These are phyloP conservation scores for Verticillium nubilum DNA, from an alignment of 2,329 filamentous ascomycete species.

Conservation along the genomic window DNA sequence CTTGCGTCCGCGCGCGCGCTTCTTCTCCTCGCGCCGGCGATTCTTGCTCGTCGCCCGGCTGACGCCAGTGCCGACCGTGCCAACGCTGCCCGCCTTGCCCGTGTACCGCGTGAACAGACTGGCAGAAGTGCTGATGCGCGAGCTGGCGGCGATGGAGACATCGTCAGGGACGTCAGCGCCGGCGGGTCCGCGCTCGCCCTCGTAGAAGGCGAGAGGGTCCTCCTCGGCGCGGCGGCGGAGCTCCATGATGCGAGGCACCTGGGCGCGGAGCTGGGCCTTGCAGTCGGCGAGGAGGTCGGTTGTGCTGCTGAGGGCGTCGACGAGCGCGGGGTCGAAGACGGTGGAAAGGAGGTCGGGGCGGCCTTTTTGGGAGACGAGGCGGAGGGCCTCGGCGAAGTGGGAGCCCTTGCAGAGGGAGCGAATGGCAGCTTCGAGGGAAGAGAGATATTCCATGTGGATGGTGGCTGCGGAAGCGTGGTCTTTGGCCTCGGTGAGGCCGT, in stretches of 20 bases:
- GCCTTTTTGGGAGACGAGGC: constrained; percentile 59
- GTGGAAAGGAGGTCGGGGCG: constrained; percentile 57
- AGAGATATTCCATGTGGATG: constrained; percentile 76
- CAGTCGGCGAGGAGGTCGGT: constrained; percentile 94
- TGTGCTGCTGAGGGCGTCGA: constrained; percentile 73
- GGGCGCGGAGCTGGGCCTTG: constrained; percentile 74
- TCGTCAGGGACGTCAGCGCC: constrained; percentile 81
- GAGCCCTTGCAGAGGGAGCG: constrained; percentile 82
- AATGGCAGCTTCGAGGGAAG: constrained; percentile 64
- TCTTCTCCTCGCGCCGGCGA: constrained; percentile 83
- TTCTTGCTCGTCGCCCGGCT: constrained; percentile 84
- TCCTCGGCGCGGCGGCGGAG: constrained; percentile 74
- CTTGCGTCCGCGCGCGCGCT: constrained; percentile 90
- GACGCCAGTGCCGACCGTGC: constrained; percentile 67
- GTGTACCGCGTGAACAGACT: constrained; percentile 93
- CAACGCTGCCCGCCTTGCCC: constrained; percentile 56
- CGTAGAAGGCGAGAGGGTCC: constrained; percentile 85
- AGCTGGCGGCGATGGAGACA: constrained; percentile 78
- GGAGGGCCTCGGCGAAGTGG: constrained; percentile 83
- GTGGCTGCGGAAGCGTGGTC: constrained; percentile 76
- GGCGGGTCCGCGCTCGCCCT: constrained; percentile 60
- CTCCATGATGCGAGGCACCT: constrained; percentile 80
- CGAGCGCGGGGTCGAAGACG: constrained; percentile 72
- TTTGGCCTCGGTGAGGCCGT: constrained; percentile 76
- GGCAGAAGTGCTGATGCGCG: constrained; percentile 74